A percentile compares a stretch with the other conserved stretches of the same genome.
Conservation (phyloP, 2,329 filamentous ascomycete genomes). For the Colletotrichum paranaense region DNA sequence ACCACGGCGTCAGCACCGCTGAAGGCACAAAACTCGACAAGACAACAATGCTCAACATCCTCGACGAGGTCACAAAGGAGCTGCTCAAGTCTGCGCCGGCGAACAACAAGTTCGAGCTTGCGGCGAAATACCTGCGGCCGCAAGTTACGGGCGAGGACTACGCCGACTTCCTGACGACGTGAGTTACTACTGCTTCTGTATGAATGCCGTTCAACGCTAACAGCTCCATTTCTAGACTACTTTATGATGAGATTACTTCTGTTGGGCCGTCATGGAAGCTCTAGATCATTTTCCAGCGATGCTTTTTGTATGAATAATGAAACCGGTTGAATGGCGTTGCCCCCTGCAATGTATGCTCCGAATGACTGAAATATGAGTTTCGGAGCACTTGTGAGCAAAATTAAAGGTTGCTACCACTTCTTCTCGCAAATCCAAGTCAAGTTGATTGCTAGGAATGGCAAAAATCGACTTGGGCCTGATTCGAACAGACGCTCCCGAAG, state of each 20-base stretch:
- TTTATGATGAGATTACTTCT: constrained; percentile 8
- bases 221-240: background rate
- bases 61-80: constrained; percentile 65
- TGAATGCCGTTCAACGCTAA: background rate
- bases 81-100: constrained; percentile 24
- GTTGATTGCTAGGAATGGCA: background rate
- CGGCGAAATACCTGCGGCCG: constrained; percentile 21
- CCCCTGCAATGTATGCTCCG: too few relatives aligned
- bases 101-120: constrained; percentile 36
- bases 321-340: background rate
- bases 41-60: constrained; percentile 79
- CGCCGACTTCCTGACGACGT: constrained; percentile 32
- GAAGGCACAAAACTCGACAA: constrained; percentile 89
- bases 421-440: too few relatives aligned
- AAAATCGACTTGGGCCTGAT: constrained; percentile 15
- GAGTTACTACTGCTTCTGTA: background rate
- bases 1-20: constrained; percentile 72
- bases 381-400: too few relatives aligned
- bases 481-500: constrained; percentile 21
- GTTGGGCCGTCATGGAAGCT: background rate
- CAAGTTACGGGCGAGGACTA: constrained; percentile 33
- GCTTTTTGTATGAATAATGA: background rate
- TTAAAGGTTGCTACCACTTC: too few relatives aligned
- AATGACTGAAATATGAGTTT: too few relatives aligned
- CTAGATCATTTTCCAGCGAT: background rate